Conservation (phyloP, 2,329 filamentous ascomycete species). For the Paracorniculantispora psalliotae region DNA sequence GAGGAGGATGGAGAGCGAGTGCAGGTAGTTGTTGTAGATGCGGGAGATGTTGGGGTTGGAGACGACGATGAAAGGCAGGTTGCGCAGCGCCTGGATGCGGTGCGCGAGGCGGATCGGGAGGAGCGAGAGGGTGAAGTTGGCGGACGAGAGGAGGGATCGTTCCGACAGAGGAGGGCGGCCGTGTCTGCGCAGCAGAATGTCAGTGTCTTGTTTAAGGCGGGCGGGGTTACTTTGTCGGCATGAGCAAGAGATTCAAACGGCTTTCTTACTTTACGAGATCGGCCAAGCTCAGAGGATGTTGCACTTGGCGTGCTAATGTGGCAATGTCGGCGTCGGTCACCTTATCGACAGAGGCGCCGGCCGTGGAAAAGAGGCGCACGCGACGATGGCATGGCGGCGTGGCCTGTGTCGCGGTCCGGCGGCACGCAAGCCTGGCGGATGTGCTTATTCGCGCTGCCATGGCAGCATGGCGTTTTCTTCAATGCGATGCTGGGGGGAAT, state of each 20-base stretch:
- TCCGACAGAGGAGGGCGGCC: conserved; percentile 81
- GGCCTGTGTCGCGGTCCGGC: neutral
- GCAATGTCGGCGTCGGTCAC: conserved; percentile 72
- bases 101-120: conserved; percentile 89
- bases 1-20: conserved; percentile 84
- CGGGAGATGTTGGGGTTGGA: conserved; percentile 93
- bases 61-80: conserved; percentile 94
- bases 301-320: conserved; percentile 68
- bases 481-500: too few relatives aligned
- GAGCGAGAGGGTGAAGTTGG: conserved; percentile 91
- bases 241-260: too few relatives aligned
- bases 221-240: too few relatives aligned
- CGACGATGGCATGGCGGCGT: neutral
- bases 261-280: conserved; percentile 75
- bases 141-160: conserved; percentile 76
- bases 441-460: conserved; percentile 18
- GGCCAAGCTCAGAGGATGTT: conserved; percentile 77
- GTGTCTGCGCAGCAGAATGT: too few relatives aligned
- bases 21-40: conserved; percentile 95
- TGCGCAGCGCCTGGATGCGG: conserved; percentile 86
- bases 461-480: conserved; percentile 17
- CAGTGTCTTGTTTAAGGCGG: too few relatives aligned
- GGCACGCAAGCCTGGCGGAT: conserved; percentile 12
- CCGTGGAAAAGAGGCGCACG: conserved; percentile 14
- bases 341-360: conserved; percentile 17